Evolutionary conservation across 805 yeast species (phyloP).

Genomic region (Candida silvicultrix): DNA sequence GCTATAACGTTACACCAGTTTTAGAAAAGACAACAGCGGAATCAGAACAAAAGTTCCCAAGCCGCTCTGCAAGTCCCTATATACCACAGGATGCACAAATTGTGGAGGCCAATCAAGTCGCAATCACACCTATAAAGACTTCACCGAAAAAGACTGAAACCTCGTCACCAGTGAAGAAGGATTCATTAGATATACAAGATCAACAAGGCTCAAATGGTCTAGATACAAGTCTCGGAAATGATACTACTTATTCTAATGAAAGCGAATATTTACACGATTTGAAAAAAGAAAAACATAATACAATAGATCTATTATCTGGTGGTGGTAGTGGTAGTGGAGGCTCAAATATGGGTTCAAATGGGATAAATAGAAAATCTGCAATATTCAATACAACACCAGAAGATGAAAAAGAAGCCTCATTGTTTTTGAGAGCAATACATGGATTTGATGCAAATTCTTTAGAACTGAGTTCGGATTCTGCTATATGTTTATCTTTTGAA

Average conservation of each 20-base stretch:
- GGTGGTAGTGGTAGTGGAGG: background rate
- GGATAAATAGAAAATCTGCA: background rate
- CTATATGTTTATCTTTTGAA: conserved; percentile 68
- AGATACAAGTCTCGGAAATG: conserved; percentile 3
- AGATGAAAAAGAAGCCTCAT: conserved; percentile 42
- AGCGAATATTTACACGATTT: conserved; percentile 37
- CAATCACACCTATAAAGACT: background rate
- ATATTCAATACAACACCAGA: conserved; percentile 3
- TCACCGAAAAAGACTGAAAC: background rate
- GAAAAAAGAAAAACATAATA: conserved; percentile 63
- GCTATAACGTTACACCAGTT: conserved; percentile 14
- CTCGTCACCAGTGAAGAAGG: background rate
- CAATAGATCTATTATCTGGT: conserved; percentile 32
- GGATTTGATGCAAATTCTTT: conserved; percentile 52
- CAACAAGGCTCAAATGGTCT: background rate
- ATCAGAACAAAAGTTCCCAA: background rate
- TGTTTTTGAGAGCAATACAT: conserved; percentile 53
- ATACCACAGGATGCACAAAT: background rate
- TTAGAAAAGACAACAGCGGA: background rate
- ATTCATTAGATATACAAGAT: background rate
- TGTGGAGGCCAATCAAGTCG: background rate
- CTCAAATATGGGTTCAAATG: background rate
- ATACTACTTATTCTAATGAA: conserved; percentile 17
- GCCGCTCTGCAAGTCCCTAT: background rate
- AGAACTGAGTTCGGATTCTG: conserved; percentile 58